These are phyloP conservation scores for Kurtzmaniella natalensis DNA, from an alignment of 1,139 yeast genomes.

Conservation along the genomic window DNA sequence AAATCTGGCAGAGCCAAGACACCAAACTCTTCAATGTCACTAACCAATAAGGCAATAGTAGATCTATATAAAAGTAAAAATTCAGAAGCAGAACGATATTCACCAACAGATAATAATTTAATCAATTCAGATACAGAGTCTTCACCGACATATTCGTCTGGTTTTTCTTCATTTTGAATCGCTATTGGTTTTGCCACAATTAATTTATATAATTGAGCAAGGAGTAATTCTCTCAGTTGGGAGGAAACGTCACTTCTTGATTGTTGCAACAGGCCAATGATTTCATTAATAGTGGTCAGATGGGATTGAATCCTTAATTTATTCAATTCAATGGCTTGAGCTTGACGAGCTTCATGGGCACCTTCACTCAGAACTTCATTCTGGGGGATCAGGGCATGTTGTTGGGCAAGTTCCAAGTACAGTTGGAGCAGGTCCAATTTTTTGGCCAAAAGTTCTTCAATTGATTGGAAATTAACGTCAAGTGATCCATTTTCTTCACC, in stretches of 20 bases:
- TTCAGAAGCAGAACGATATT: slow-evolving; percentile 41
- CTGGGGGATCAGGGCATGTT: slow-evolving; percentile 1
- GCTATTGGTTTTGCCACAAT: slow-evolving; percentile 40
- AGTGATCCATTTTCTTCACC: slow-evolving; percentile 40
- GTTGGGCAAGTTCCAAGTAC: slow-evolving; percentile 12
- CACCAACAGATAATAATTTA: slow-evolving; percentile 25
- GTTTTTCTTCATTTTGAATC: slow-evolving; percentile 33
- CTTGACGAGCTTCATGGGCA: slow-evolving; percentile 26
- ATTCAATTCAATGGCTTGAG: slow-evolving; percentile 28
- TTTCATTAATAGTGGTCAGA: slow-evolving; percentile 37
- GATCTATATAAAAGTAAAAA: slow-evolving; percentile 40
- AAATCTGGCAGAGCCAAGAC: slow-evolving; percentile 39
- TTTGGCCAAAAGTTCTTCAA: slow-evolving; percentile 39
- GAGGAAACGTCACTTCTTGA: slow-evolving; percentile 45
- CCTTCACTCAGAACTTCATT: slow-evolving; percentile 9
- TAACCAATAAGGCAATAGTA: slow-evolving; percentile 38
- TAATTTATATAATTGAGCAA: slow-evolving; percentile 48
- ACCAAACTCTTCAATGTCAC: slow-evolving; percentile 52
- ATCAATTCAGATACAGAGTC: slow-evolving; percentile 32
- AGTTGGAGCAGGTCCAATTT: slow-evolving; percentile 32
- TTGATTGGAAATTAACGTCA: slow-evolving; percentile 35
- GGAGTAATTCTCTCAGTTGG: slow-evolving; percentile 44
- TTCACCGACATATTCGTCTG: slow-evolving; percentile 30
- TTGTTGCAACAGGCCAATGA: slow-evolving; percentile 33
- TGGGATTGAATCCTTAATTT: slow-evolving; percentile 33